Evolutionary conservation across 1,139 yeast species (phyloP), one percentile per base, ranked within the genome.

Genomic region (Taphrina deformans): DNA sequence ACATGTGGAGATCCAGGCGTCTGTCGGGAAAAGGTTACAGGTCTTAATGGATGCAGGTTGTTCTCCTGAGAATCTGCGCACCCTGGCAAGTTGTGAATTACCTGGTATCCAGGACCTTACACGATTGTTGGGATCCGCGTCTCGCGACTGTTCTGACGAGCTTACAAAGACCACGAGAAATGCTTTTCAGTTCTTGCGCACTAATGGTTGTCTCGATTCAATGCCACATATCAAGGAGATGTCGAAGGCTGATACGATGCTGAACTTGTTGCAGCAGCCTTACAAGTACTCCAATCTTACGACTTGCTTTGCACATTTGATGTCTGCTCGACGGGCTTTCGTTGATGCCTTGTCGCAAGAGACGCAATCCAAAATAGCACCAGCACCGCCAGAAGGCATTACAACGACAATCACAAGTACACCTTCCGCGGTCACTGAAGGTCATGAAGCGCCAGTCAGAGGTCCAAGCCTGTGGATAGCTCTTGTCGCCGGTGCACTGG

Each of bases 401-500:
- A n/a, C n/a, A n/a, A n/a, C n/a, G n/a, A n/a, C n/a, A n/a, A n/a
- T n/a, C n/a, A n/a, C n/a, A n/a, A n/a, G n/a, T n/a, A n/a, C n/a
- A n/a, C n/a, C n/a, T n/a, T n/a, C n/a, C n/a, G n/a, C n/a, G n/a
- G n/a, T n/a, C n/a, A n/a, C n/a, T n/a, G n/a, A n/a, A n/a, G n/a
- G n/a, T n/a, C n/a, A n/a, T n/a, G n/a, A n/a, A n/a, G n/a, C n/a
- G n/a, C n/a, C n/a, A n/a, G n/a, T n/a, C n/a, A n/a, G n/a, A n/a
- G n/a, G n/a, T n/a, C 41, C 51, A n/a, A 29, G 16, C 38, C 26
- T 58, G 12, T 29, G 52, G 33, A 38, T 38, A 46, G 62, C 62
- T 12, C 46, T 58, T n/a, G 16, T 58, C 6, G 62, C 62, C 9
- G 99, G 99, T 51, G 99, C 90, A 16, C 86, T 96, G 69, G 97